phyloP scores from a whole-genome alignment of 306 rosid genomes.

The Calophaca sinica region DNA sequence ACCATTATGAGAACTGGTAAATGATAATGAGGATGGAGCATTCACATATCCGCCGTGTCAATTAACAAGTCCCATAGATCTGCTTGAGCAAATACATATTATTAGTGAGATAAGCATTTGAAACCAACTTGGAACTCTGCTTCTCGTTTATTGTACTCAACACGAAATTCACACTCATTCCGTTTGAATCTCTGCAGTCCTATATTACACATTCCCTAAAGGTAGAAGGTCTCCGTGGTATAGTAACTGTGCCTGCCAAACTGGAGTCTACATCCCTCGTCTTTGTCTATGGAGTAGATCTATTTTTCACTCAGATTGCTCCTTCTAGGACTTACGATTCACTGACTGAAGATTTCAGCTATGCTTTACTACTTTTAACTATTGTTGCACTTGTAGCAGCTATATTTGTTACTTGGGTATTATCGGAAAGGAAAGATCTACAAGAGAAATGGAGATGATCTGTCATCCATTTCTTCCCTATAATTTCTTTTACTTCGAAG shows the following conservation, averaged over 20 bases:
- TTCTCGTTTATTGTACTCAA: constrained; percentile 26
- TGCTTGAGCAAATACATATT: constrained; percentile 33
- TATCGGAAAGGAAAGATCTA: constrained; percentile 89
- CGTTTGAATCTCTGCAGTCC: constrained; percentile 65
- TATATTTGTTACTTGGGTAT: constrained; percentile 83
- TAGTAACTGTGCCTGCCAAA: constrained; percentile 86
- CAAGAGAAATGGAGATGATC: constrained; percentile 95
- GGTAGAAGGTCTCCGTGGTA: constrained; percentile 90
- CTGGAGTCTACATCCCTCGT: constrained; percentile 93
- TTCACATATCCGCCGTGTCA: constrained; percentile 4
- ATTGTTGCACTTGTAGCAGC: constrained; percentile 89
- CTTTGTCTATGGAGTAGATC: constrained; percentile 92
- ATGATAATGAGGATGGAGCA: constrained; percentile 2
- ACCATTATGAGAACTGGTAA: neutral
- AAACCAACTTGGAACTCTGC: constrained; percentile 13
- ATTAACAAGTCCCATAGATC: neutral
- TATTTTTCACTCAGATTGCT: constrained; percentile 85
- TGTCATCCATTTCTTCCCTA: constrained; percentile 14
- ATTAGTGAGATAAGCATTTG: constrained; percentile 27
- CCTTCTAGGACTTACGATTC: constrained; percentile 96
- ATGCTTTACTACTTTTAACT: constrained; percentile 93
- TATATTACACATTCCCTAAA: constrained; percentile 82
- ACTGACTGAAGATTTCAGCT: constrained; percentile 98
- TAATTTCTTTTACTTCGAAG: constrained; percentile 38
- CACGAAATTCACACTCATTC: constrained; percentile 31